Base-by-base conservation (phyloP, 129 eudicot genomes). In the Artemisia tridentata region DNA sequence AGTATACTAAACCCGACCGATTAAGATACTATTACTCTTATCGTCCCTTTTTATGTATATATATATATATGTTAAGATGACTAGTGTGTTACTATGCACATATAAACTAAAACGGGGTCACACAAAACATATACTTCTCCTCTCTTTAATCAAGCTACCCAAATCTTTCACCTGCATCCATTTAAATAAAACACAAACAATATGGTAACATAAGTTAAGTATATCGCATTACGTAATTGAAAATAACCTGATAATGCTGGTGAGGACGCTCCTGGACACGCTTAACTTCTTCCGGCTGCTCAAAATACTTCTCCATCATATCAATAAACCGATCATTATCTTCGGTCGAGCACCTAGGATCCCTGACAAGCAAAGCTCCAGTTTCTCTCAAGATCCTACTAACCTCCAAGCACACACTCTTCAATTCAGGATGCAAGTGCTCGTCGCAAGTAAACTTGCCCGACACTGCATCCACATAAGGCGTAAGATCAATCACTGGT, bases 261-360 rank as follows among this genome's bases (percentile, higher is more conserved):
- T 88, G 84, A 12, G 93, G 93, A 41, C 97, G 93, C 63, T 88
- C 97, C 18, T 91, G 97, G 0, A 75, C 73, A 60, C 91, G 86
- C 83, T 91, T 88, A 73, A 86, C 82, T 46, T 91, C 84, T 0
- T 67, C 73, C 0, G 96, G 92, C 74, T 77, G 83, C 68, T 88
- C 85, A 72, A 91, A 91, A 60, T 88, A 91, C 56, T 76, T 91
- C 81, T 91, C 96, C 97, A 91, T 91, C 97, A 88, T 91, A 61
- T 86, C 86, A 6, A 91, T 70, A 74, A 91, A 88, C 25, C 86
- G 83, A 75, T 91, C 96, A 38, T 91, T 91, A 74, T 91, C 97
- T 58, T 80, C 75, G 11, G 80, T 82, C 0, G 97, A 74, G 69
- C 97, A 91, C 54, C 97, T 65, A 3, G 97, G 97, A 74, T 91